These are phyloP conservation scores for Syzygium syzygioides DNA, from an alignment of 441 rosid species.

Conservation along the genomic window DNA sequence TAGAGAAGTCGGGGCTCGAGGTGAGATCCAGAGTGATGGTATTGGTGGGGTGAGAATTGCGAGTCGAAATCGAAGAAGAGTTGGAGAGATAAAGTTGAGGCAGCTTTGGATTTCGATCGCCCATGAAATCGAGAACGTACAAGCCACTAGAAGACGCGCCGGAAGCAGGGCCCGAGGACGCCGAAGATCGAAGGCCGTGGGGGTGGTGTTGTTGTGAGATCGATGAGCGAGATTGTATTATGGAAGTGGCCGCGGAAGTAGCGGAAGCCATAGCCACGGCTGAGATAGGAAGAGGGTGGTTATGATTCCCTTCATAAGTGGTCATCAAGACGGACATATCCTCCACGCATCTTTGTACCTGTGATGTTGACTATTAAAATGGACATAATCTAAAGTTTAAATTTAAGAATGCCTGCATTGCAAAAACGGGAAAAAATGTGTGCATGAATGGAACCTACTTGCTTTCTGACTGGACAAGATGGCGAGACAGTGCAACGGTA, in stretches of 20 bases:
- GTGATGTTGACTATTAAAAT: neutral
- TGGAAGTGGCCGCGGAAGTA: constrained; percentile 43
- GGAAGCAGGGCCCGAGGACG: constrained; percentile 7
- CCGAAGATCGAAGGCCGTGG: neutral
- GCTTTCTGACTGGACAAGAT: constrained; percentile 52
- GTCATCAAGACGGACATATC: constrained; percentile 39
- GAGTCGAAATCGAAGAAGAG: constrained; percentile 26
- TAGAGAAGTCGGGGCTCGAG: constrained; percentile 12
- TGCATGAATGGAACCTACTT: constrained; percentile 11
- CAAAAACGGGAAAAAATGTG: neutral
- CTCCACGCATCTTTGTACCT: constrained; percentile 52
- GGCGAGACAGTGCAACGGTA: constrained; percentile 47
- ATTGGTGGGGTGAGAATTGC: constrained; percentile 42
- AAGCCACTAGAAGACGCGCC: constrained; percentile 3
- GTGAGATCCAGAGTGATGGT: constrained; percentile 49
- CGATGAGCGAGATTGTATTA: constrained; percentile 32
- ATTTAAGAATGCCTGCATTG: neutral
- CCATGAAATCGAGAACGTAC: constrained; percentile 7
- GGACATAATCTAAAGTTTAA: neutral
- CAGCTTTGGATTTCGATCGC: neutral
- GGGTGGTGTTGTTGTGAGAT: neutral
- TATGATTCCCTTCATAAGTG: constrained; percentile 52
- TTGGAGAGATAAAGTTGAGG: constrained; percentile 9
- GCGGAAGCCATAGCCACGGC: constrained; percentile 53
- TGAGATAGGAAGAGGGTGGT: constrained; percentile 45